phyloP scores from a whole-genome alignment of 164 flowering plant genomes.

The Nymphaea thermarum region DNA sequence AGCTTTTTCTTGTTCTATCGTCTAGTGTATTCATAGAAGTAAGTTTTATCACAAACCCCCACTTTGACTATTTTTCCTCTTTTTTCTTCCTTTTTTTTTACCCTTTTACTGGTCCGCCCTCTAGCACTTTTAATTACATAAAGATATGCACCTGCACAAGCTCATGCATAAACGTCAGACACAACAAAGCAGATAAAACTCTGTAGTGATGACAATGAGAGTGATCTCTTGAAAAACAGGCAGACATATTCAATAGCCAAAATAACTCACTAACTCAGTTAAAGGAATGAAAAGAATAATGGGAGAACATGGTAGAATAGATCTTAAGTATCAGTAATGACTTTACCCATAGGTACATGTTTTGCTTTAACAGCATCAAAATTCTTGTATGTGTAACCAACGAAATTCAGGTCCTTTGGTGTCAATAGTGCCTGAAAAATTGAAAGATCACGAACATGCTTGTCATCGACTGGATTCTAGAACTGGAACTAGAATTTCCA shows the following conservation, averaged over 20 bases:
- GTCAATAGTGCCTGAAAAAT: constrained; percentile 37
- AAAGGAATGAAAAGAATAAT: neutral
- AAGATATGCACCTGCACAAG: no score
- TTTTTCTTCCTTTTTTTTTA: no score
- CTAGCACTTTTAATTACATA: no score
- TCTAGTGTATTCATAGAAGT: no score
- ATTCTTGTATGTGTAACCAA: constrained; percentile 84
- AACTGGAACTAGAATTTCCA: neutral
- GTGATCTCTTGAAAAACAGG: neutral
- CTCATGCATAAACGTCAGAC: no score
- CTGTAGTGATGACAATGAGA: neutral
- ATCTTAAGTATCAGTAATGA: neutral
- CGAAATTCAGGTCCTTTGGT: constrained; percentile 70
- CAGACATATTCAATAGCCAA: neutral
- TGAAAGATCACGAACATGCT: neutral
- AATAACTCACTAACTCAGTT: neutral
- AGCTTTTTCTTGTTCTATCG: no score
- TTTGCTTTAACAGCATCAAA: constrained; percentile 65
- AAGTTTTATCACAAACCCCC: no score
- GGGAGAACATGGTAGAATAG: neutral
- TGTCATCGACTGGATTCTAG: neutral
- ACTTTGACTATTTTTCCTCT: no score
- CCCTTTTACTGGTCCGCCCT: no score
- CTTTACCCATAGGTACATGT: constrained; percentile 33
- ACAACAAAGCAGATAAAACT: neutral